Evolutionary conservation across 2,329 filamentous ascomycete species (phyloP), one percentile per base, ranked within the genome.

Genomic region (Cryphonectria naterciae): DNA sequence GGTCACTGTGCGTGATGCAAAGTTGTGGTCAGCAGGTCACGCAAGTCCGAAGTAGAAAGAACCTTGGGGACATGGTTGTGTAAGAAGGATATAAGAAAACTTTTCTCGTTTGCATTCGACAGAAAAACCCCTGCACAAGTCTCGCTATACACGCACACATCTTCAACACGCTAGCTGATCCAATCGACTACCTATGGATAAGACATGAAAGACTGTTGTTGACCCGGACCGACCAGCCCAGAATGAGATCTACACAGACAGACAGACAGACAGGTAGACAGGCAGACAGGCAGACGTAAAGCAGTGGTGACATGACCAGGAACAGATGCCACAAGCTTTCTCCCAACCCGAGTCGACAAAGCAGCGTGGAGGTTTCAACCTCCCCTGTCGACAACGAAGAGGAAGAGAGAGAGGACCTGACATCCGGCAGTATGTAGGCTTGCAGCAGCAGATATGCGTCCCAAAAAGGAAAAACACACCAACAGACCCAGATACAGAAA

Each of bases 51-150:
- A 39, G 37, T 10, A 39, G 10, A 39, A 39, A 39, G 37, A 13
- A 39, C 10, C 37, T 13, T 39, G 37, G 10, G 1, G 4, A 49
- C 2, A 8, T 7, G 3, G 35, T 25, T 5, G 4, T 39, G 28
- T n/a, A 39, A 61, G 35, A 39, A 25, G 32, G 46, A 49, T 52
- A 58, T 64, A 69, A 69, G 62, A 56, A 67, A 67, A 72, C 58
- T 39, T 49, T 65, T 65, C 69, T 67, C 60, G 63, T 62, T 64
- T 64, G 65, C 63, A 70, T 72, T 72, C 70, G 70, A 72, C 70
- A 58, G 32, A 43, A 64, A 46, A 68, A 2, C 52, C 68, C 64
- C 63, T 60, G 68, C 43, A 60, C 67, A 72, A 68, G 8, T 39
- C 52, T 4, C 37, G 61, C 64, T 65, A 74, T 58, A 69, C 74